phyloP scores from a whole-genome alignment of 1,284 basidiomycete species.

The Moniliophthora roreri region DNA sequence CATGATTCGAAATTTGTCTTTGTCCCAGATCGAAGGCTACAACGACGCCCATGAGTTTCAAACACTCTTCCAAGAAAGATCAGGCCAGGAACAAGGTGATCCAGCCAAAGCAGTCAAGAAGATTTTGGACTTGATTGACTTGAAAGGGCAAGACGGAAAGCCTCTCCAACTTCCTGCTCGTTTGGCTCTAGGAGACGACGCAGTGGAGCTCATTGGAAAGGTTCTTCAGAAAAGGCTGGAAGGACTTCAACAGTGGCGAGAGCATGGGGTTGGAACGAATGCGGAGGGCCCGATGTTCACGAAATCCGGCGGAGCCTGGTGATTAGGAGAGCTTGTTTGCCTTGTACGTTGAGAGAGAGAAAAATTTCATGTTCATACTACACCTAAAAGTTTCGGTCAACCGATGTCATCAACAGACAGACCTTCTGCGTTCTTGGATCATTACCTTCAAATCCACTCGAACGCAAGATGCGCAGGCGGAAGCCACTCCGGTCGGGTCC shows the following conservation, averaged over 20 bases:
- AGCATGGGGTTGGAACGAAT: conserved; percentile 1
- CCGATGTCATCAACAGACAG: no score
- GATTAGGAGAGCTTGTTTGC: no score
- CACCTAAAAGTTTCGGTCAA: no score
- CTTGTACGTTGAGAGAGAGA: no score
- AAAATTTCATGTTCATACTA: no score
- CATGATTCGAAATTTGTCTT: neutral
- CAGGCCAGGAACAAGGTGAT: conserved; percentile 2
- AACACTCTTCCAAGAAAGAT: neutral
- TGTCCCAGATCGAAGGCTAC: conserved; percentile 4
- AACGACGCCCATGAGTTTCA: conserved; percentile 3
- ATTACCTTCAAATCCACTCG: no score
- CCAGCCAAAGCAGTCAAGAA: conserved; percentile 1
- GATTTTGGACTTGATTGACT: neutral
- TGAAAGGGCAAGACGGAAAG: no score
- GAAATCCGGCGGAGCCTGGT: no score
- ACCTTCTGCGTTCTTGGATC: no score
- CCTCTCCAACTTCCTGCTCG: neutral
- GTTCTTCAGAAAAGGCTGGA: conserved; percentile 1
- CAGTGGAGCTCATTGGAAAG: neutral
- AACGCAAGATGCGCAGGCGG: no score
- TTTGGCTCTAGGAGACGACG: conserved; percentile 2
- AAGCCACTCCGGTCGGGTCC: no score
- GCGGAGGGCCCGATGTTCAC: neutral
- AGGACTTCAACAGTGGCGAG: neutral